Conservation (phyloP, 164 flowering plant genomes). For the Magnolia sinica region DNA sequence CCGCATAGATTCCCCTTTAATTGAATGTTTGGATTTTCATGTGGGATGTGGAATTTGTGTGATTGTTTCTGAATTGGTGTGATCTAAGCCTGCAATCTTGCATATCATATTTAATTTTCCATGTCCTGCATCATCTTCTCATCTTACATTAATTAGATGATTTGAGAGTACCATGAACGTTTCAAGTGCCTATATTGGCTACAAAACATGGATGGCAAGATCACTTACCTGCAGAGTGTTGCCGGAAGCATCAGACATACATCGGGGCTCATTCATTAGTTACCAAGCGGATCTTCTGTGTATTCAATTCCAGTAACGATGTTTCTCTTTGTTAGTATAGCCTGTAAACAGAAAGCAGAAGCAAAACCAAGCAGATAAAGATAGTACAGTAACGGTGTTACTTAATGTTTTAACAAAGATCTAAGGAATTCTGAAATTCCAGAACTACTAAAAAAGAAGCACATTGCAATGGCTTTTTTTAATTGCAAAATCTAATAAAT, state of each 20-base stretch:
- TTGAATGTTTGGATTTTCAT: too few relatives aligned
- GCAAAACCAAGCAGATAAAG: neutral
- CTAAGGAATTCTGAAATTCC: neutral
- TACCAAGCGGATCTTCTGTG: constrained; percentile 97
- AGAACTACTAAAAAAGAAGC: neutral
- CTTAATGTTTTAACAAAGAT: neutral
- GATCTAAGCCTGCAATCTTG: too few relatives aligned
- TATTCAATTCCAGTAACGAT: constrained; percentile 79
- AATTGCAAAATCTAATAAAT: neutral
- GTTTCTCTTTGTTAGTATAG: constrained; percentile 81
- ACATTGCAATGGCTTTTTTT: neutral
- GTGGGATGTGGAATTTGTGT: too few relatives aligned
- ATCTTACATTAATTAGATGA: neutral
- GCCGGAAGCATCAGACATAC: constrained; percentile 89
- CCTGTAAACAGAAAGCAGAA: constrained; percentile 37
- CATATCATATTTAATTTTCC: too few relatives aligned
- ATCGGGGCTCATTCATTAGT: constrained; percentile 96
- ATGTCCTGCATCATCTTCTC: too few relatives aligned
- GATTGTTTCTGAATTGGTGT: too few relatives aligned
- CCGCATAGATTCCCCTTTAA: too few relatives aligned
- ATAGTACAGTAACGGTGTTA: neutral
- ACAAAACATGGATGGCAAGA: neutral
- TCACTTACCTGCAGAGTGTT: constrained; percentile 83
- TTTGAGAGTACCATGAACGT: neutral
- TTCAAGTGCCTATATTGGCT: neutral